phyloP scores from a whole-genome alignment of 1,284 basidiomycete species.

The Tilletia caries region DNA sequence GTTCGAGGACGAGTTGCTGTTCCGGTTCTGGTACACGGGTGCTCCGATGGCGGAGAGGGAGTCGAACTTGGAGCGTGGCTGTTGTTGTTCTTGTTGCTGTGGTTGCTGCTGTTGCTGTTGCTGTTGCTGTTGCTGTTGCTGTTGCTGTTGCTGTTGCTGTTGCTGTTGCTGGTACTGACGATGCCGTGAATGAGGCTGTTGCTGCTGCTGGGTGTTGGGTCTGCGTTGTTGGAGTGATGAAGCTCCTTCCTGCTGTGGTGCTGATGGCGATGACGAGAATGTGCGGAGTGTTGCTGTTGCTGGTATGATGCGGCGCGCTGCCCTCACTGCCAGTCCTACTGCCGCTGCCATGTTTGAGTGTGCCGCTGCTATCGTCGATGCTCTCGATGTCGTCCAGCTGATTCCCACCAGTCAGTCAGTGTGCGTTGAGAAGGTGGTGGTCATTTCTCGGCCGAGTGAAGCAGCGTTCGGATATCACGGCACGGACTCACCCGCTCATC shows the following conservation, averaged over 20 bases:
- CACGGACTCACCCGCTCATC: too few relatives aligned
- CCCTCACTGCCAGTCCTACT: too few relatives aligned
- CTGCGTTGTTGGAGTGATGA: background rate
- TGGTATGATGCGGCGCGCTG: background rate
- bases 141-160: background rate
- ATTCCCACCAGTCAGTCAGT: too few relatives aligned
- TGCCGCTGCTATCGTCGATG: background rate
- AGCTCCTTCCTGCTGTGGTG: background rate
- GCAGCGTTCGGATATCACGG: too few relatives aligned
- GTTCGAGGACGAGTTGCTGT: background rate
- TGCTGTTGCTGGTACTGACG: too few relatives aligned
- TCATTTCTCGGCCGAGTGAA: too few relatives aligned
- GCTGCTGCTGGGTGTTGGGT: background rate
- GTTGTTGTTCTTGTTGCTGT: background rate
- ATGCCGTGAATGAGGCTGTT: background rate
- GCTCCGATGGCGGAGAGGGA: conserved; percentile 3
- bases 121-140: background rate
- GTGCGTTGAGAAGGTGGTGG: too few relatives aligned
- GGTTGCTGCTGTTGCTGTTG: background rate
- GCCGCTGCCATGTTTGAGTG: too few relatives aligned
- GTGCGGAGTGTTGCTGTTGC: background rate
- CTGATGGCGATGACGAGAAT: background rate
- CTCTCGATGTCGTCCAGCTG: background rate
- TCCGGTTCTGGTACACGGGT: background rate
- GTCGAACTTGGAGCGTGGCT: background rate